Evolutionary conservation across 371 early-diverging fungal genomes (phyloP), one percentile per base, ranked within the genome.

Genomic region (Amoeboradix gromovi): DNA sequence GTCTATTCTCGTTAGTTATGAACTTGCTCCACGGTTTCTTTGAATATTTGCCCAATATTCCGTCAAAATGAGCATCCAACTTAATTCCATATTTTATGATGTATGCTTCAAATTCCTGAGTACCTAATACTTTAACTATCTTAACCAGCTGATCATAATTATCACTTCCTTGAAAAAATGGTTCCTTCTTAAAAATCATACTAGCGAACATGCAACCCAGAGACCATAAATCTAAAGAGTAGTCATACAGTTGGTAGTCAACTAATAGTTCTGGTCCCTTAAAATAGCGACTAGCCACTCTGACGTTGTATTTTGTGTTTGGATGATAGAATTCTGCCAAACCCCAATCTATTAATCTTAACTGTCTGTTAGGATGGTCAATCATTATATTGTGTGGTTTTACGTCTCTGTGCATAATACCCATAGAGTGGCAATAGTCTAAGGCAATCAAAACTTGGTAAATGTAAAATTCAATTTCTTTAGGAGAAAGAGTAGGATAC

Each of bases 311-410:
- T 71, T 89, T 88, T 48, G 87, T 90, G 31, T 89, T 89, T 30
- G 98, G 94, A 72, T 96, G 94, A 80, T 98, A 98, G 73, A 97
- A 98, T 78, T 99, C 99, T 28, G 99, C 99, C 68, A 98, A 81
- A 30, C 99, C 99, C 97, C 98, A 99, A 81, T 99, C 99, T 73
- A 98, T 98, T 72, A 98, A 82, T 65, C 94, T 87, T 66, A 94
- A 77, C 86, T 88, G 75, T 22, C 73, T 65, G 2, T 31, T 29
- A n/a, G 86, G 87, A 73, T 93, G 94, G 77, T 98, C 93, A 75
- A 99, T 98, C 91, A 98, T 97, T 29, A 99, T 94, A 74, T 99
- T 99, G 76, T 96, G 97, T 31, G 99, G 99, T 78, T 98, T 98
- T 68, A 99, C 95, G 78, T 99, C 99, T 70, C 99, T 85, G 78